Base-by-base conservation (phyloP, 225 moss, liverwort and hornwort species). In the Ulota crispa region DNA sequence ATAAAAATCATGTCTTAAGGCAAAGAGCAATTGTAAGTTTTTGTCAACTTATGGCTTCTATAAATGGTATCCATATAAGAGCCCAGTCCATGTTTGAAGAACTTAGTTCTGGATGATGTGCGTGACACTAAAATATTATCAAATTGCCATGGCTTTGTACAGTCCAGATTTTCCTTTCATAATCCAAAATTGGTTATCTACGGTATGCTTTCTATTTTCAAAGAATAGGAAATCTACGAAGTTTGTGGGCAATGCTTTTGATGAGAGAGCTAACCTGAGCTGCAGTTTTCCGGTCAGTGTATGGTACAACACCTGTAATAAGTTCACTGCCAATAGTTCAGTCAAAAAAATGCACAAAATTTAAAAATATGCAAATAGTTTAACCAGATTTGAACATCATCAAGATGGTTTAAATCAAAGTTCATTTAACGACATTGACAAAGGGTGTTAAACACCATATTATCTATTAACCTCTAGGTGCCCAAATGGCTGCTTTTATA, bases 291-390 rank as follows among this genome's bases (percentile, higher is more conserved):
- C 88, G 85, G 75, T 92, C 90, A 79, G 90, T 92, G 78, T 90
- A 92, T 7, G 92, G 92, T 65, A 92, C 88, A 83, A 92, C 88
- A 76, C 92, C 90, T 88, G 92, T 92, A 66, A 90, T 80, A 69
- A 92, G 87, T 87, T 92, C 92, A 87, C 92, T 92, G 89, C 78
- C 87, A 85, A 67, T 65, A 85, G 56, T 68, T 82, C 82, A 83
- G 83, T 83, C 79, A 79, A 63, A 68, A 34, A 76, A 45, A 36
- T 76, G 34, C 45, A 47, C 28, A 66, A 42, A 21, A 23, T 1
- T 18, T 5, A 76, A 77, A 50, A 54, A 36, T 23, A 55, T 18
- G 26, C 34, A 5, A 39, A 23, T 19, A 68, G 18, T 15, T 36
- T 19, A 61, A 34, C 28, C 36, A 52, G 34, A 67, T n/a, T n/a